Evolutionary conservation across 345 rosid genomes (phyloP).

Genomic region (Brassica rapa): DNA sequence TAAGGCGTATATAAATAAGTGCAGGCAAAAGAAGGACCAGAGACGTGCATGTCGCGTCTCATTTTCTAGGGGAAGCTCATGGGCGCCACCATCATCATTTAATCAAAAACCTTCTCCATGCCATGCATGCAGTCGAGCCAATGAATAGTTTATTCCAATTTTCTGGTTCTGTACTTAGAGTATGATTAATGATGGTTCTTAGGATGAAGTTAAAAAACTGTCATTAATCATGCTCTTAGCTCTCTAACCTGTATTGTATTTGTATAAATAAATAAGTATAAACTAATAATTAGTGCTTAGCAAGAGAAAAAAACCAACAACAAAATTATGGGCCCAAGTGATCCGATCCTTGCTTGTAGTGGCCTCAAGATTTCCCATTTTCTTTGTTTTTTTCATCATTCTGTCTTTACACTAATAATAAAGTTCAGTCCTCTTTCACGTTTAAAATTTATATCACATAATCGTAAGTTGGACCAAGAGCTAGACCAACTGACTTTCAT

Average conservation of each 20-base stretch:
- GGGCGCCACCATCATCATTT: not conserved
- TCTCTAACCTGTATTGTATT: not conserved
- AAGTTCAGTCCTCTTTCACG: not conserved
- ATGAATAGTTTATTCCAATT: not conserved
- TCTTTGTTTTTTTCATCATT: not conserved
- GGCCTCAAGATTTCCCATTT: slow-evolving; percentile 6
- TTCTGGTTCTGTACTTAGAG: not conserved
- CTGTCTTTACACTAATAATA: not conserved
- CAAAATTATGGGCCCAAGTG: not conserved
- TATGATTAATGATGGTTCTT: no score
- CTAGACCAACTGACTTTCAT: not conserved
- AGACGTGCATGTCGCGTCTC: not conserved
- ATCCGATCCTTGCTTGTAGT: not conserved
- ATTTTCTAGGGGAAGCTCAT: not conserved
- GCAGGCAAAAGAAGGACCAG: not conserved
- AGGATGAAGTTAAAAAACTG: no score
- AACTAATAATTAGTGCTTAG: not conserved
- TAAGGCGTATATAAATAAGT: not conserved
- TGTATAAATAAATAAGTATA: no score
- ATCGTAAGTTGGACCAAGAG: not conserved
- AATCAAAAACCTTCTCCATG: not conserved
- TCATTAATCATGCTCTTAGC: not conserved
- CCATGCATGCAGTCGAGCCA: not conserved
- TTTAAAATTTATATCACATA: not conserved
- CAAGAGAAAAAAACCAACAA: not conserved